phyloP scores from a whole-genome alignment of 441 rosid species.

The Erodium trifolium region DNA sequence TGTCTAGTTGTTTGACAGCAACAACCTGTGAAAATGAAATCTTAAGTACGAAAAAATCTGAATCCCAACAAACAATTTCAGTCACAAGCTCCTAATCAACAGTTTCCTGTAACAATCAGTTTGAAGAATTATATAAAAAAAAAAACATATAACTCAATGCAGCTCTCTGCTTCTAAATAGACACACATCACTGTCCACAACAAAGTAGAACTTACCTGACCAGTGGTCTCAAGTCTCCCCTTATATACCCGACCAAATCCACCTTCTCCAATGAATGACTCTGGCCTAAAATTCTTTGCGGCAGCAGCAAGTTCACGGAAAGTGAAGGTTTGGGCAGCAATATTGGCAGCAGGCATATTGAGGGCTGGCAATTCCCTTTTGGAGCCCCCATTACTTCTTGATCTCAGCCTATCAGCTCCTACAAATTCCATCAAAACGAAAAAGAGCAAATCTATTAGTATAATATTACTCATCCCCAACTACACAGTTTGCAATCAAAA shows the following conservation, averaged over 20 bases:
- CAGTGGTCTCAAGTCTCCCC: conserved; percentile 55
- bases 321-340: conserved; percentile 81
- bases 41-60: background rate
- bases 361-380: conserved; percentile 49
- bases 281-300: conserved; percentile 83
- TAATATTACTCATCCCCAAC: conserved; percentile 13
- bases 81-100: background rate
- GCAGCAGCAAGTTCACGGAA: conserved; percentile 88
- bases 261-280: conserved; percentile 92
- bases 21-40: conserved; percentile 44
- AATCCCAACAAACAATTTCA: background rate
- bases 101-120: background rate
- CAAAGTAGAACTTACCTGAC: conserved; percentile 50
- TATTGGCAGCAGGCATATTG: conserved; percentile 45
- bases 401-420: conserved; percentile 71
- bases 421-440: conserved; percentile 28
- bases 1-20: conserved; percentile 92
- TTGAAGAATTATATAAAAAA: background rate
- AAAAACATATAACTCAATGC: background rate
- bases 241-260: conserved; percentile 58
- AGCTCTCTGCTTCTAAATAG: background rate
- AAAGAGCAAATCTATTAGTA: conserved; percentile 6
- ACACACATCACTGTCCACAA: background rate
- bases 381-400: conserved; percentile 56
- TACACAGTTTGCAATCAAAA: conserved; percentile 7